These are phyloP conservation scores for Calocera cornea DNA, from an alignment of 768 basidiomycete genomes.

Conservation along the genomic window DNA sequence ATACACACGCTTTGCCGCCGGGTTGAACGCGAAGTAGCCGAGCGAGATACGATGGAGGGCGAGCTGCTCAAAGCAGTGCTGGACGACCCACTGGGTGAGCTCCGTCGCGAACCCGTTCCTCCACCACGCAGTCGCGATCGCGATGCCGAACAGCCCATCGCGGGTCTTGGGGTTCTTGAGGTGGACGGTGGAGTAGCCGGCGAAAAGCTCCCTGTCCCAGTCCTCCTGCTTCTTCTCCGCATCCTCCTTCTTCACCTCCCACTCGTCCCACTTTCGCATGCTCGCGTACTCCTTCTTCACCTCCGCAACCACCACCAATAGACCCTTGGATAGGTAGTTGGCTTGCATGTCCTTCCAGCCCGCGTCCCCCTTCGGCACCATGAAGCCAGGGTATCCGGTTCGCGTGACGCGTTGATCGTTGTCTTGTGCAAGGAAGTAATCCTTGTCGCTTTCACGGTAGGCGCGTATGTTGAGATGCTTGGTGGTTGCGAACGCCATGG, in stretches of 20 bases:
- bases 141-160: conserved; percentile 25
- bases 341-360: neutral
- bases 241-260: neutral
- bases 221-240: neutral
- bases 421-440: neutral
- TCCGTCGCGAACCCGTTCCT: conserved; percentile 33
- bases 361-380: neutral
- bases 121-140: conserved; percentile 25
- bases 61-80: conserved; percentile 30
- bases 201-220: neutral
- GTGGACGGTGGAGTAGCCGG: neutral
- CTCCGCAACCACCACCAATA: neutral
- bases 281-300: neutral
- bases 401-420: neutral
- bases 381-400: neutral
- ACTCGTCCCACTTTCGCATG: neutral
- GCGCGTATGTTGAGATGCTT: neutral
- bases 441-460: neutral
- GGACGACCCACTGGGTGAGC: conserved; percentile 29
- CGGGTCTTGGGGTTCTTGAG: conserved; percentile 14
- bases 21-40: conserved; percentile 29
- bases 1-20: conserved; percentile 29
- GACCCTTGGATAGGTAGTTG: neutral
- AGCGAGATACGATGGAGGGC: conserved; percentile 32
- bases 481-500: neutral